phyloP scores from a whole-genome alignment of 495 filamentous ascomycete species.

The Bacidia gigantensis region DNA sequence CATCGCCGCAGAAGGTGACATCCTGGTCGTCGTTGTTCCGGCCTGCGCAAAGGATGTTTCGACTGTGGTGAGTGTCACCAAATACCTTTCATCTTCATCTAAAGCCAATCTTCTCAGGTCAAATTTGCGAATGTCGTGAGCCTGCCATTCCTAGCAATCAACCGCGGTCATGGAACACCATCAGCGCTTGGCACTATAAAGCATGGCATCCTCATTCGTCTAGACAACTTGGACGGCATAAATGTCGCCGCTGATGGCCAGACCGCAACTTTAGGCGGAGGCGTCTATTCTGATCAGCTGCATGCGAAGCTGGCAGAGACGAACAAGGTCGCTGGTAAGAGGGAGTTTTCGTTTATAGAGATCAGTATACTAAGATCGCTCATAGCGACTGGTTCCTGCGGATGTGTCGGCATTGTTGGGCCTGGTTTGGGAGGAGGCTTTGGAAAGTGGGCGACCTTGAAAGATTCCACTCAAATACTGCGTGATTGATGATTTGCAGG shows the following conservation, averaged over 20 bases:
- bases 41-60: not conserved
- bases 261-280: constrained; percentile 38
- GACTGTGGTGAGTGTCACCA: not conserved
- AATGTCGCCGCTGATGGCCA: constrained; percentile 29
- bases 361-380: too few species aligned
- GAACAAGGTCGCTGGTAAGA: constrained; percentile 10
- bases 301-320: not conserved
- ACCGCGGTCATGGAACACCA: constrained; percentile 32
- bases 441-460: not conserved
- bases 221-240: constrained; percentile 30
- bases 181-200: constrained; percentile 29
- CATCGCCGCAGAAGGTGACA: not conserved
- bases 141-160: constrained; percentile 38
- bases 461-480: not conserved
- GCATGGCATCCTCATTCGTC: constrained; percentile 35
- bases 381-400: constrained; percentile 2
- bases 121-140: not conserved
- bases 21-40: not conserved
- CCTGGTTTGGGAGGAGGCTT: constrained; percentile 10
- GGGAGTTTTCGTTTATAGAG: too few species aligned
- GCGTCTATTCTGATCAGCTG: constrained; percentile 19
- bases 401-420: constrained; percentile 12
- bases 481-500: too few species aligned
- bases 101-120: not conserved
- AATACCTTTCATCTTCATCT: not conserved